These are phyloP conservation scores for Pseudogymnoascus sp. DNA, from an alignment of 2,329 filamentous ascomycete species.

Conservation along the genomic window DNA sequence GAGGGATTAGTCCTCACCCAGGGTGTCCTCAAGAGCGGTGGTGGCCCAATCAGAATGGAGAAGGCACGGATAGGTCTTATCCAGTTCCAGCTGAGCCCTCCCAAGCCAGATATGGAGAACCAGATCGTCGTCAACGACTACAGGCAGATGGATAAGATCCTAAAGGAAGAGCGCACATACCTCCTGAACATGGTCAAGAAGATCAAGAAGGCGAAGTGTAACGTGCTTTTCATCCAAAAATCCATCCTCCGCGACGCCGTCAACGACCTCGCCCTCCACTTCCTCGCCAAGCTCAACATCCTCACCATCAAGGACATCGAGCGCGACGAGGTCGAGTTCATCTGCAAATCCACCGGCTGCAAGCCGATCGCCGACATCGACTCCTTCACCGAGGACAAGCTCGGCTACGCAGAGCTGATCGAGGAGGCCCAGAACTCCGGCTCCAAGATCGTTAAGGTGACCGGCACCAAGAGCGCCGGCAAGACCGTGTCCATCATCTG, in stretches of 20 bases:
- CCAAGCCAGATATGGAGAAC: constrained; percentile 99
- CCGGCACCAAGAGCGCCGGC: constrained; percentile 73
- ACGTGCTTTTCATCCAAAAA: constrained; percentile 96
- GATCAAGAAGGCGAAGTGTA: constrained; percentile 99
- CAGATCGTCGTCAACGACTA: constrained; percentile 99
- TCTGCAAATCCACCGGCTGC: constrained; percentile 98
- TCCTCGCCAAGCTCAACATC: constrained; percentile 94
- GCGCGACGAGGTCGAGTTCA: constrained; percentile 96
- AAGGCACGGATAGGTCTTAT: constrained; percentile 96
- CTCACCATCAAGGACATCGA: constrained; percentile 96
- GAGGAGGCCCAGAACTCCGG: constrained; percentile 86
- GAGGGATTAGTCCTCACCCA: constrained; percentile 91
- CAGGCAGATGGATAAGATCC: constrained; percentile 99
- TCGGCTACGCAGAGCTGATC: constrained; percentile 85
- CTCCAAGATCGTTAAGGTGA: constrained; percentile 89
- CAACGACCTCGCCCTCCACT: constrained; percentile 95
- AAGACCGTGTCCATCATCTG: constrained; percentile 94
- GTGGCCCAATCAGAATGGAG: constrained; percentile 86
- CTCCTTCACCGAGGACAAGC: constrained; percentile 97
- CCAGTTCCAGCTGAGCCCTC: constrained; percentile 96
- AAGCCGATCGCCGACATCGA: constrained; percentile 98
- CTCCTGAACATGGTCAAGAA: constrained; percentile 99
- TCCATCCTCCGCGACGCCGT: constrained; percentile 96
- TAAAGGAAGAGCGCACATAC: constrained; percentile 98
- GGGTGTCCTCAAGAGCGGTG: constrained; percentile 84